A percentile compares a stretch with the other conserved stretches of the same genome.
Conservation (phyloP, 2,329 filamentous ascomycete genomes). For the Scedosporium aurantiacum region DNA sequence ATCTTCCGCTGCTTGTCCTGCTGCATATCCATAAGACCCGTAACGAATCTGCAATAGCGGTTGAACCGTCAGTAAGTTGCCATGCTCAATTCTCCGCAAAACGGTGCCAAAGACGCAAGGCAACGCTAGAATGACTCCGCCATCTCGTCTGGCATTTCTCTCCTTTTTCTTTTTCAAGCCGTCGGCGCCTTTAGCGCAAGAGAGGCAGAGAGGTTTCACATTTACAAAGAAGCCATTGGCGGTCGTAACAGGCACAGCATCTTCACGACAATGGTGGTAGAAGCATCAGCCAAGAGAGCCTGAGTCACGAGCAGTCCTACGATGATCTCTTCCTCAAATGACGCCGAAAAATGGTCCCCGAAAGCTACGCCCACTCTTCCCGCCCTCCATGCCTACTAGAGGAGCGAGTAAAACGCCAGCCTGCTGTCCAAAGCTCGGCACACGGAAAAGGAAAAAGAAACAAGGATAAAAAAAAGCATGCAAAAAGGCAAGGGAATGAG, state of each 20-base stretch:
- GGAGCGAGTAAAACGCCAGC: not conserved
- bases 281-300: not conserved
- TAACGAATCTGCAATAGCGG: slow-evolving; percentile 53
- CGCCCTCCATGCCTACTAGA: not conserved
- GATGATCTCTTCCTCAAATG: not conserved
- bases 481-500: slow-evolving; percentile 1
- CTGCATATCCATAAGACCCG: slow-evolving; percentile 65
- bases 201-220: too few species aligned
- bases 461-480: not conserved
- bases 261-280: not conserved
- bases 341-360: not conserved
- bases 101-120: too few species aligned
- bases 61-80: too few species aligned
- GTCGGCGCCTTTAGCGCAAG: too few species aligned
- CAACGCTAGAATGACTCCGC: too few species aligned
- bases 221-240: not conserved
- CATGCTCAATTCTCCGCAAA: too few species aligned
- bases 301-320: not conserved
- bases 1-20: slow-evolving; percentile 56
- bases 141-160: too few species aligned
- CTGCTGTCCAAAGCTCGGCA: too few species aligned
- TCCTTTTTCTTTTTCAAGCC: too few species aligned
- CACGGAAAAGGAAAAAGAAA: not conserved
- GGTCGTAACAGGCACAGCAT: slow-evolving; percentile 5
- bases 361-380: not conserved